A percentile compares a stretch with the other conserved stretches of the same genome.
Evolutionary conservation across 805 yeast genomes (phyloP).

Genomic region (Candida tallmaniae): DNA sequence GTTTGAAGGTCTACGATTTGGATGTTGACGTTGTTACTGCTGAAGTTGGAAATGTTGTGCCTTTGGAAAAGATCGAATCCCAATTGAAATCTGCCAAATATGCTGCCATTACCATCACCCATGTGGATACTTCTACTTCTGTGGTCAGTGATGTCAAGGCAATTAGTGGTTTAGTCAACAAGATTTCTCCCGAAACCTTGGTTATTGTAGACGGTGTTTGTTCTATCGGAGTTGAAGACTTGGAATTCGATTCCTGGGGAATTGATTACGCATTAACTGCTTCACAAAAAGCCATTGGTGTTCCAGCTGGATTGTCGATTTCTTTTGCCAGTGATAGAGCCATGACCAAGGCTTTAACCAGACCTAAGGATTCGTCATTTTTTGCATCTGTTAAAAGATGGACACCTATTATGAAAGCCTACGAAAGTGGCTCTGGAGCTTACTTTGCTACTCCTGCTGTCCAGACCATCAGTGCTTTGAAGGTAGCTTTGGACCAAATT

Average conservation of each 20-base stretch:
- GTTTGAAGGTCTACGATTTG: slow-evolving; percentile 67
- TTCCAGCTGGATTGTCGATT: slow-evolving; percentile 86
- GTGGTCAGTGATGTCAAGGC: slow-evolving; percentile 69
- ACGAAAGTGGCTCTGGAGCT: slow-evolving; percentile 72
- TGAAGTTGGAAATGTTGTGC: slow-evolving; percentile 67
- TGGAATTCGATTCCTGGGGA: slow-evolving; percentile 86
- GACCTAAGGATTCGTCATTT: slow-evolving; percentile 47
- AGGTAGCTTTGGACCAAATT: slow-evolving; percentile 70
- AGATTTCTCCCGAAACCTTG: slow-evolving; percentile 71
- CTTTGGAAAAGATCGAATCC: slow-evolving; percentile 49
- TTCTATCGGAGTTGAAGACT: slow-evolving; percentile 83
- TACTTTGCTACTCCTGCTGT: slow-evolving; percentile 98
- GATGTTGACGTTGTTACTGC: slow-evolving; percentile 73
- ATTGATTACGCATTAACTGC: slow-evolving; percentile 86
- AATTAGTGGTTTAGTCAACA: slow-evolving; percentile 57
- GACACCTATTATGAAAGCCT: slow-evolving; percentile 84
- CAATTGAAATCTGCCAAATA: slow-evolving; percentile 52
- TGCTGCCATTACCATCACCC: slow-evolving; percentile 78
- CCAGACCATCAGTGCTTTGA: slow-evolving; percentile 77
- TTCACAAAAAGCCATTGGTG: slow-evolving; percentile 93
- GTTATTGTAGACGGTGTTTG: slow-evolving; percentile 93
- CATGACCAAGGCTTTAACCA: slow-evolving; percentile 49
- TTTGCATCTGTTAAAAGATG: slow-evolving; percentile 77
- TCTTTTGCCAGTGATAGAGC: slow-evolving; percentile 76
- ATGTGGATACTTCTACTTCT: slow-evolving; percentile 97